Evolutionary conservation across 345 rosid species (phyloP).

Genomic region (Heritiera fomes): DNA sequence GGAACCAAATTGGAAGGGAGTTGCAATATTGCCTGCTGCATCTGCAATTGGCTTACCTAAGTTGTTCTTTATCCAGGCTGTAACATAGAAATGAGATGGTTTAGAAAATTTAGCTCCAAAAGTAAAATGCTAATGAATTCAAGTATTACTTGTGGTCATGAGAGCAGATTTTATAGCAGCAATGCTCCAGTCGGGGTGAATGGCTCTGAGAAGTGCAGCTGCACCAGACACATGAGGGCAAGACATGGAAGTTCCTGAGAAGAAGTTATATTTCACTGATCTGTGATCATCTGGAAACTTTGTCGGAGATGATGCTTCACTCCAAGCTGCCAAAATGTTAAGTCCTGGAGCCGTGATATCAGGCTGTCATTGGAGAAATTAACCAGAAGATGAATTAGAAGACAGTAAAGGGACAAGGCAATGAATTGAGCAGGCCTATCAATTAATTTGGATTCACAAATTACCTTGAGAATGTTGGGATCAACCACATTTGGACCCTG

Average conservation of each 20-base stretch:
- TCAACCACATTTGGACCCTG: constrained; percentile 71
- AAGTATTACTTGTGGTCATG: constrained; percentile 51
- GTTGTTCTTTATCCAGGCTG: constrained; percentile 62
- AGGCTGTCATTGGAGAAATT: constrained; percentile 41
- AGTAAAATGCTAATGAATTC: not conserved
- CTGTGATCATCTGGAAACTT: constrained; percentile 48
- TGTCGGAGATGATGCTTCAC: constrained; percentile 50
- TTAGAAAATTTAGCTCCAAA: not conserved
- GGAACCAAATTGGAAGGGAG: constrained; percentile 62
- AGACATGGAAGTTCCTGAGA: constrained; percentile 91
- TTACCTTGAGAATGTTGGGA: constrained; percentile 72
- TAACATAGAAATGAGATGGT: not conserved
- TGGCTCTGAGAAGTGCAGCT: constrained; percentile 70
- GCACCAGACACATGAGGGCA: constrained; percentile 85
- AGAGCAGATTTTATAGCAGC: constrained; percentile 88
- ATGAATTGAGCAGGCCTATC: not conserved
- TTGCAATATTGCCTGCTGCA: constrained; percentile 39
- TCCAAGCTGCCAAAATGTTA: constrained; percentile 85
- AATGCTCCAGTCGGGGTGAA: constrained; percentile 78
- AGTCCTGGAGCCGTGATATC: constrained; percentile 84
- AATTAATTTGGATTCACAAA: not conserved
- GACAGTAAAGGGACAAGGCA: not conserved
- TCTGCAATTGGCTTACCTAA: constrained; percentile 45
- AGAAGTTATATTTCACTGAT: constrained; percentile 41
- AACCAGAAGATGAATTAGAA: not conserved